Base-by-base conservation (phyloP, 345 rosid species). In the Syzygium aromaticum region DNA sequence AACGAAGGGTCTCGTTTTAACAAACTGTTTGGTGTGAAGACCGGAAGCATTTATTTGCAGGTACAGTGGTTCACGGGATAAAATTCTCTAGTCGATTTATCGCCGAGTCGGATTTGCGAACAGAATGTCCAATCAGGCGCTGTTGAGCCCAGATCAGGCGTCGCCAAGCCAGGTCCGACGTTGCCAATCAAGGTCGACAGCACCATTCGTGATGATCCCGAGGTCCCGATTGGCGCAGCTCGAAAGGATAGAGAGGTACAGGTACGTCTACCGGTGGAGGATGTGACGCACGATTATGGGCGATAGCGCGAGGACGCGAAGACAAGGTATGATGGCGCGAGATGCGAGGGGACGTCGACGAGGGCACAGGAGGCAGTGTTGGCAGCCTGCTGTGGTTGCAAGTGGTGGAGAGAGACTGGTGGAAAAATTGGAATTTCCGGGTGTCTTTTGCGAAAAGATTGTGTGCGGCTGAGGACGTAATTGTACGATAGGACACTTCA, bases 21-120 rank as follows among this genome's bases (percentile, higher is more conserved):
- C 23, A 38, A 73, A 33, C 38, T n/a, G 19, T 73, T 19, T 10
- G 4, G 46, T 19, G 49, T 38, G 19, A 19, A 73, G 3, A 73
- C 3, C 10, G 33, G 49, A 0, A 40, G 2, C 49, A 2, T 4
- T 0, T 19, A 38, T 10, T 73, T 33, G 25, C 13, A 8, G 17
- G 43, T 8, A 33, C 8, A 33, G 13, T 8, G 23, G 22, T 19
- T 30, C 43, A 16, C 22, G 3, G 6, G 43, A 67, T 67, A 30
- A 64, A 30, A 4, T 33, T 19, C 14, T 73, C 7, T 3, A 38
- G 13, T 73, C 46, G 46, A 3, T 64, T 21, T 33, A 13, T 17
- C 13, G 57, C 22, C 5, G 25, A 33, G 80, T 19, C 13, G 13
- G 4, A 33, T 73, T 17, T 17, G 46, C 25, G 11, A 8, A 33